A percentile compares a stretch with the other conserved stretches of the same genome.
Conservation (phyloP, 805 yeast genomes). For the Diddensiella transvaalensis region DNA sequence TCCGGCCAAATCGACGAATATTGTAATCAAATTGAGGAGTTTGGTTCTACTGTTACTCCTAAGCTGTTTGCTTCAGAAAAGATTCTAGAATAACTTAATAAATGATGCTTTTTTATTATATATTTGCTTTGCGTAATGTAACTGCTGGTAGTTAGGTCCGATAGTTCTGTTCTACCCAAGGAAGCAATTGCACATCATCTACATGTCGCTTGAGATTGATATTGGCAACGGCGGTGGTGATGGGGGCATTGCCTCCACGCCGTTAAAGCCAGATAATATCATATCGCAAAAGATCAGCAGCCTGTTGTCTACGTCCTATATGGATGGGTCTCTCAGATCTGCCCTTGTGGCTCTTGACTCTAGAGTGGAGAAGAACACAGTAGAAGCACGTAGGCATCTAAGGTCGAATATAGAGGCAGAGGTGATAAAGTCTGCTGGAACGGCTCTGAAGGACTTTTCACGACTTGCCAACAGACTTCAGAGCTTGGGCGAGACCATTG, state of each 20-base stretch:
- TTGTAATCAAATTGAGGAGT: slow-evolving; percentile 67
- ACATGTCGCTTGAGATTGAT: background rate
- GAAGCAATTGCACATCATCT: too few species aligned
- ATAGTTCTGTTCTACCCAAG: background rate
- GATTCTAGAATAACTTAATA: slow-evolving; percentile 8
- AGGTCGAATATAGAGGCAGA: slow-evolving; percentile 34
- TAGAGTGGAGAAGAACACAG: slow-evolving; percentile 30
- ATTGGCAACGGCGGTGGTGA: background rate
- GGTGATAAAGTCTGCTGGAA: slow-evolving; percentile 31
- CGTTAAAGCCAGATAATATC: slow-evolving; percentile 12
- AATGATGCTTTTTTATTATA: too few species aligned
- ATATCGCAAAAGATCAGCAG: slow-evolving; percentile 26
- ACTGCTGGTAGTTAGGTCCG: too few species aligned
- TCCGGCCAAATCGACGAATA: slow-evolving; percentile 66
- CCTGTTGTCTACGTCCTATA: slow-evolving; percentile 34
- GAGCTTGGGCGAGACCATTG: slow-evolving; percentile 25
- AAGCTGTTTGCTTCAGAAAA: slow-evolving; percentile 50
- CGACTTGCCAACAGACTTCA: slow-evolving; percentile 29
- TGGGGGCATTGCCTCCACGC: background rate
- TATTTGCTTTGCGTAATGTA: too few species aligned
- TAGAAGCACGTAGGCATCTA: slow-evolving; percentile 32
- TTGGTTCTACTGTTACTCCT: slow-evolving; percentile 61
- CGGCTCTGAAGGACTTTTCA: slow-evolving; percentile 33
- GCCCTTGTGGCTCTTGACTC: slow-evolving; percentile 32
- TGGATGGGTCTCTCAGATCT: slow-evolving; percentile 30